These are phyloP conservation scores for Coniochaeta ligniaria DNA, from an alignment of 2,329 filamentous ascomycete species.

Conservation along the genomic window DNA sequence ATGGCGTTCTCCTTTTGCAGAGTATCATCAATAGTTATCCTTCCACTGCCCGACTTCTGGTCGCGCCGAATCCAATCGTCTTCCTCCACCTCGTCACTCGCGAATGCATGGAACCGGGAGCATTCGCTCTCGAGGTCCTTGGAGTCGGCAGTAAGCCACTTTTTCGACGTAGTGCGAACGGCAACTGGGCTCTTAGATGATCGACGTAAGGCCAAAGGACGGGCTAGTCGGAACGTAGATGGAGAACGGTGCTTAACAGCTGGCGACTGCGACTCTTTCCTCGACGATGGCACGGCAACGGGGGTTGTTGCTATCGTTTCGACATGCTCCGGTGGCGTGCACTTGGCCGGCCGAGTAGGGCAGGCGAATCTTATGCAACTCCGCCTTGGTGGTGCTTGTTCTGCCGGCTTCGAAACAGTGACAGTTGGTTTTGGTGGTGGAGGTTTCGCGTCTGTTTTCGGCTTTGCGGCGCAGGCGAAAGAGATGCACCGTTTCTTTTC, in stretches of 20 bases:
- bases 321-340: constrained; percentile 25
- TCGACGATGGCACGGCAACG: constrained; percentile 13
- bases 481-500: constrained; percentile 85
- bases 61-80: constrained; percentile 85
- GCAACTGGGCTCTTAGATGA: constrained; percentile 29
- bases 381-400: constrained; percentile 39
- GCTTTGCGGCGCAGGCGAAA: constrained; percentile 74
- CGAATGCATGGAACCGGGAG: constrained; percentile 83
- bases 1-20: constrained; percentile 86
- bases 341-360: constrained; percentile 40
- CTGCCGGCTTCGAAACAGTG: constrained; percentile 21
- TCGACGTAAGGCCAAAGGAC: constrained; percentile 24
- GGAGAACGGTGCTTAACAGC: constrained; percentile 19
- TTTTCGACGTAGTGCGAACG: constrained; percentile 24
- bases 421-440: constrained; percentile 22
- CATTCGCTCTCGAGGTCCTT: constrained; percentile 46
- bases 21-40: constrained; percentile 84
- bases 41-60: constrained; percentile 53
- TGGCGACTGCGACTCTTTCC: constrained; percentile 21
- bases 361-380: constrained; percentile 72
- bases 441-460: constrained; percentile 35
- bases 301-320: constrained; percentile 8
- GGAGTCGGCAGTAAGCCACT: constrained; percentile 43
- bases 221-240: constrained; percentile 14
- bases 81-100: constrained; percentile 70